A percentile compares a stretch with the other conserved stretches of the same genome.
Conservation (phyloP, 129 eudicot genomes). For the Pittosporum tobira region DNA sequence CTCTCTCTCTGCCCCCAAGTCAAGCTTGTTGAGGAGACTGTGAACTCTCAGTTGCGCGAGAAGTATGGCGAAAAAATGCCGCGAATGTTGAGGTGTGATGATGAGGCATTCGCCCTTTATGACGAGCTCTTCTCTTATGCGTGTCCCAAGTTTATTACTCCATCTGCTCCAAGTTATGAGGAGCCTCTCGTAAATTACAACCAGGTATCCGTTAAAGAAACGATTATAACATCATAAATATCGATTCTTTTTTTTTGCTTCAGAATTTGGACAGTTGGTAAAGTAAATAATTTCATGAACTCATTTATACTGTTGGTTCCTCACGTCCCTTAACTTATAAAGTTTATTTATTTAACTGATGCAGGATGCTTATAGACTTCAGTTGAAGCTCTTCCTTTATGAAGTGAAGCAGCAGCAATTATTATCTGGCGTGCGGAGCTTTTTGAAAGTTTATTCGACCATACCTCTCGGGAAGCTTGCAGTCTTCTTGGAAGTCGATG, state of each 20-base stretch:
- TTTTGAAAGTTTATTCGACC: slow-evolving; percentile 77
- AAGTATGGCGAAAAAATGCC: slow-evolving; percentile 92
- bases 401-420: slow-evolving; percentile 94
- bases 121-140: slow-evolving; percentile 98
- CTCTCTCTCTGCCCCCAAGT: slow-evolving; percentile 92
- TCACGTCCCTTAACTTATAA: too few species aligned
- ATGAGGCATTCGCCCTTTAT: slow-evolving; percentile 71
- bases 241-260: neutral
- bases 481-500: slow-evolving; percentile 84
- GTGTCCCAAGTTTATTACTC: slow-evolving; percentile 94
- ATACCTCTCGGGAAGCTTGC: slow-evolving; percentile 81
- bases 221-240: too few species aligned
- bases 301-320: too few species aligned
- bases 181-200: slow-evolving; percentile 95
- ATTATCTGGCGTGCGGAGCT: slow-evolving; percentile 64
- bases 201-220: too few species aligned
- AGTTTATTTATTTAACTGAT: slow-evolving; percentile 8
- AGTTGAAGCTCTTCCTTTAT: slow-evolving; percentile 79
- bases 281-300: too few species aligned
- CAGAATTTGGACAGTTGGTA: too few species aligned
- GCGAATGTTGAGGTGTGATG: slow-evolving; percentile 81
- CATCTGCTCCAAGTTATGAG: slow-evolving; percentile 87
- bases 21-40: slow-evolving; percentile 86
- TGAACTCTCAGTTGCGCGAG: slow-evolving; percentile 75
- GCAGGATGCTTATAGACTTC: slow-evolving; percentile 94